Evolutionary conservation across 164 flowering plant species (phyloP), one percentile per base, ranked within the genome.

Genomic region (Magnolia changhungtana): DNA sequence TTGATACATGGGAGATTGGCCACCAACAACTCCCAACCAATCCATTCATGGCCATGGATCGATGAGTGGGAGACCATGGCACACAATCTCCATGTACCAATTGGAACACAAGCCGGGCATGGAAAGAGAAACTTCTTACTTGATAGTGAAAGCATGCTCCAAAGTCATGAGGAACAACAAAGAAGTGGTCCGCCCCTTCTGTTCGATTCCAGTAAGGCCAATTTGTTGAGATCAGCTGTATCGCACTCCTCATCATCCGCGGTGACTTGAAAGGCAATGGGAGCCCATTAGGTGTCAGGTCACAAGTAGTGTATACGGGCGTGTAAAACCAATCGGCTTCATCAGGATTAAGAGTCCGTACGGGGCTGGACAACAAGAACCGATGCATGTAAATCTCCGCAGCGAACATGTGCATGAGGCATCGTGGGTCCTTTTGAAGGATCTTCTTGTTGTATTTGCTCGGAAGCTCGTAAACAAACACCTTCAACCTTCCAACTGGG

Each of bases 271-370:
- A 93, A 18, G 99, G 99, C 82, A 95, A 80, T 8, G 99, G 99
- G 13, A 95, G 85, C 73, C 98, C 99, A 85, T 91, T 91, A 19
- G 94, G 98, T 2, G 97, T 92, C 63, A 95, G 84, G 75, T 95
- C 97, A 72, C 99, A 95, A 27, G 99, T 95, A 23, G 96, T 84
- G 82, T 95, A 95, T 16, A 95, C 97, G 75, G 98, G 99, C 9
- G 96, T 91, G 76, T 92, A 95, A 75, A 95, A 92, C 98, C 99
- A 95, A 84, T 93, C 97, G 61, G 99, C 99, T 86, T 93, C 98
- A 72, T 91, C 94, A 20, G 98, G 97, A 80, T 95, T 93, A 8
- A 93, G 89, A 4, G 98, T 95, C 72, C 98, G 84, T 64, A 93
- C 98, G 67, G 98, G 93, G 77, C 97, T 93, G 11, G 96, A 89